A percentile compares a stretch with the other conserved stretches of the same genome.
These are phyloP conservation scores for Vanilla planifolia DNA, from an alignment of 106 monocot species.

Conservation along the genomic window DNA sequence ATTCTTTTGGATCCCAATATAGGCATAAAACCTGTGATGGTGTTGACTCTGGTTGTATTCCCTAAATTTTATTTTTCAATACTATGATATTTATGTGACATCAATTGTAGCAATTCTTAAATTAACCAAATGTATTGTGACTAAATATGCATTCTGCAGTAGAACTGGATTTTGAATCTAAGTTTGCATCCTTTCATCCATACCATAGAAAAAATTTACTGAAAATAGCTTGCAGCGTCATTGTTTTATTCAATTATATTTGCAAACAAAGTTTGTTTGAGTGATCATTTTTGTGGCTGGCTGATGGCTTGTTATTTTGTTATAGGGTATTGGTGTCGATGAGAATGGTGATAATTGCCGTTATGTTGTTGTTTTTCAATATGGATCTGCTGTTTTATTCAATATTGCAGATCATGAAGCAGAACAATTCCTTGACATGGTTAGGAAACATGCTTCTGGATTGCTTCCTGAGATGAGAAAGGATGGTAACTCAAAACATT, in stretches of 20 bases:
- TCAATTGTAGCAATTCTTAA: no score
- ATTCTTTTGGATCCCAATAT: no score
- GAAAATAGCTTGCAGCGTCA: background rate
- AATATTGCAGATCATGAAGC: conserved; percentile 86
- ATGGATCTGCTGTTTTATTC: conserved; percentile 82
- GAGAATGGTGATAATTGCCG: conserved; percentile 42
- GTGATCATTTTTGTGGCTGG: background rate
- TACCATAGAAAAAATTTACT: no score
- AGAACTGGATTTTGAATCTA: no score
- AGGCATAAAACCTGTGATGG: no score
- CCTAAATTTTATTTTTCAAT: no score
- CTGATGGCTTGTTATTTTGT: conserved; percentile 5
- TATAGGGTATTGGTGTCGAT: conserved; percentile 44
- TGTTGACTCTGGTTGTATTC: no score
- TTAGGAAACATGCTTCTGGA: conserved; percentile 69
- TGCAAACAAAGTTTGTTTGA: conserved; percentile 4
- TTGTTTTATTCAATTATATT: conserved; percentile 2
- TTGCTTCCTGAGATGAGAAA: conserved; percentile 77
- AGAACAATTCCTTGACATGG: conserved; percentile 64
- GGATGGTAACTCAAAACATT: conserved; percentile 39
- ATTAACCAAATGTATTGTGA: no score
- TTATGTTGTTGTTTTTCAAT: conserved; percentile 80
- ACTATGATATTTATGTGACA: no score
- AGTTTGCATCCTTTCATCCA: no score
- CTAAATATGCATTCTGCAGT: no score